Conservation (phyloP, 2,329 filamentous ascomycete genomes). For the Colletotrichum graminicola region DNA sequence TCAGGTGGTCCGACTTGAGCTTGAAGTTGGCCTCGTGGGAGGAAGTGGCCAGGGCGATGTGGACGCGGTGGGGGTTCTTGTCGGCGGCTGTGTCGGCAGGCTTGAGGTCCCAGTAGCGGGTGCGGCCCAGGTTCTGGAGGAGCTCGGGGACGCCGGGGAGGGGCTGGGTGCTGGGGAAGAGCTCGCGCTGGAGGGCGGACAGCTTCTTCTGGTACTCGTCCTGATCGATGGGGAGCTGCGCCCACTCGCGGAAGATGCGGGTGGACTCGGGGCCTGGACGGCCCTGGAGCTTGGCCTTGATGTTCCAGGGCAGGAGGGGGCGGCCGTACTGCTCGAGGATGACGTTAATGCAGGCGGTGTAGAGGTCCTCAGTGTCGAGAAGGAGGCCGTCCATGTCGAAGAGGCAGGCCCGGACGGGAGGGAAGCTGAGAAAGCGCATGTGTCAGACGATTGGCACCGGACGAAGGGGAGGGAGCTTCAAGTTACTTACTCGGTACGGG, state of each 20-base stretch:
- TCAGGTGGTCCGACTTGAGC: slow-evolving; percentile 78
- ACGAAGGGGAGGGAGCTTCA: slow-evolving; percentile 48
- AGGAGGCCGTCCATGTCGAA: slow-evolving; percentile 99
- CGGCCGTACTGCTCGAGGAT: slow-evolving; percentile 82
- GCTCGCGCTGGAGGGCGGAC: slow-evolving; percentile 72
- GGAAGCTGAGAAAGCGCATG: slow-evolving; percentile 67
- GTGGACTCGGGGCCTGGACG: slow-evolving; percentile 67
- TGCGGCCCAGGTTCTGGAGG: slow-evolving; percentile 69
- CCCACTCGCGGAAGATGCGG: slow-evolving; percentile 79
- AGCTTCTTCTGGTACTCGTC: slow-evolving; percentile 75
- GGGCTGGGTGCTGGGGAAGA: slow-evolving; percentile 81
- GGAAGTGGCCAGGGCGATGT: slow-evolving; percentile 89
- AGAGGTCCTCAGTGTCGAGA: slow-evolving; percentile 91
- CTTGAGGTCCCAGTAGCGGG: slow-evolving; percentile 62
- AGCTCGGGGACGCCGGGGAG: slow-evolving; percentile 83
- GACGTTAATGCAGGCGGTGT: slow-evolving; percentile 85
- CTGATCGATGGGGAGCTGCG: slow-evolving; percentile 80
- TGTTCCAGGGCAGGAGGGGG: slow-evolving; percentile 85
- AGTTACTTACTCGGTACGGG: slow-evolving; percentile 58
- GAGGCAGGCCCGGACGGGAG: slow-evolving; percentile 87
- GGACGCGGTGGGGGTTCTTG: slow-evolving; percentile 61
- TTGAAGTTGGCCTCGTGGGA: slow-evolving; percentile 78
- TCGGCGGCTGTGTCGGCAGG: slow-evolving; percentile 45
- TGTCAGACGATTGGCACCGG: slow-evolving; percentile 9
- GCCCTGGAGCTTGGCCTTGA: slow-evolving; percentile 87